phyloP scores from a whole-genome alignment of 1,284 basidiomycete species.

The Moesziomyces sp. region DNA sequence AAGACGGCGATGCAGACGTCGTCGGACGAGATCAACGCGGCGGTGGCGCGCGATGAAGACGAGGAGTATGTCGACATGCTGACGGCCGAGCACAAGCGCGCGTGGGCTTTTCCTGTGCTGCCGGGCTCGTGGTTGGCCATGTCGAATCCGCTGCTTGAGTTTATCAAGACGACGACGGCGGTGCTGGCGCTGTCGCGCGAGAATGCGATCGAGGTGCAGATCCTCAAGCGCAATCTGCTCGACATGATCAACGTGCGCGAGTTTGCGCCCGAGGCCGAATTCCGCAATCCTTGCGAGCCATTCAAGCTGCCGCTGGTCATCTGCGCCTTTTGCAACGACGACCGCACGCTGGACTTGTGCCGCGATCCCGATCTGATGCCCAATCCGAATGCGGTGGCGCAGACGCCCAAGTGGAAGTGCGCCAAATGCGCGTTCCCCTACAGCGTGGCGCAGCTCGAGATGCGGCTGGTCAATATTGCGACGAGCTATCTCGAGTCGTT shows the following conservation, averaged over 20 bases:
- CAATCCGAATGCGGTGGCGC: constrained; percentile 28
- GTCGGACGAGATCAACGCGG: constrained; percentile 65
- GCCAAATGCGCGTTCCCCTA: constrained; percentile 83
- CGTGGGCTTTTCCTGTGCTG: constrained; percentile 78
- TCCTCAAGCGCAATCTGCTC: constrained; percentile 88
- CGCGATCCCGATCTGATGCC: constrained; percentile 88
- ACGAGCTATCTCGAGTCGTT: constrained; percentile 79
- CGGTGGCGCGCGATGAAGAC: constrained; percentile 72
- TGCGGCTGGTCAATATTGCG: constrained; percentile 82
- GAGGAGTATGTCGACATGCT: constrained; percentile 70
- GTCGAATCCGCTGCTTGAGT: constrained; percentile 82
- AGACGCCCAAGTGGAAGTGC: constrained; percentile 64
- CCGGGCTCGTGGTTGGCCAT: constrained; percentile 85
- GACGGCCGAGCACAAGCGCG: constrained; percentile 69
- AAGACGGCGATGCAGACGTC: constrained; percentile 31
- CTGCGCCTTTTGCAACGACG: constrained; percentile 86
- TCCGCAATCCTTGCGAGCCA: constrained; percentile 90
- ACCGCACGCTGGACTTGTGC: constrained; percentile 93
- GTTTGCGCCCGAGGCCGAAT: constrained; percentile 71
- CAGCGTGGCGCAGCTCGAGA: constrained; percentile 85
- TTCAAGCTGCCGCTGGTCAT: constrained; percentile 87
- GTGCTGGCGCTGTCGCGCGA: constrained; percentile 78
- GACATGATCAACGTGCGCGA: constrained; percentile 89
- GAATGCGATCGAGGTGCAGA: constrained; percentile 83
- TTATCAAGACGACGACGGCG: constrained; percentile 88